These are phyloP conservation scores for Penicillium decumbens DNA, from an alignment of 2,329 filamentous ascomycete genomes.

Conservation along the genomic window DNA sequence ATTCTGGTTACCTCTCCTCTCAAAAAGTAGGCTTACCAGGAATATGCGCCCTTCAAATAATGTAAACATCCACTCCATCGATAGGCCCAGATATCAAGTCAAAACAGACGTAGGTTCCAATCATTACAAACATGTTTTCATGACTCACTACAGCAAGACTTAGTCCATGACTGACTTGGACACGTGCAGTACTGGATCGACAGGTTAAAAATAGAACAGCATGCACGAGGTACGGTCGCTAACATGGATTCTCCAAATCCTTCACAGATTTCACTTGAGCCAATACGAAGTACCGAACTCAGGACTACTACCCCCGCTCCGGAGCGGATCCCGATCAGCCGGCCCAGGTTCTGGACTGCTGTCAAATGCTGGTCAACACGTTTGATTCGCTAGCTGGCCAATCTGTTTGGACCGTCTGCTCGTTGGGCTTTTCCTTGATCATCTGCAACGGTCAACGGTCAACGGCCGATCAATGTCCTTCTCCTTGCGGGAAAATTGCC, in stretches of 20 bases:
- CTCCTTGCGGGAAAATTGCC: background rate
- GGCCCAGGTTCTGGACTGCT: constrained; percentile 6
- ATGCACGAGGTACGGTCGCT: background rate
- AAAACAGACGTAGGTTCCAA: background rate
- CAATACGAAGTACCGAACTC: too few species aligned
- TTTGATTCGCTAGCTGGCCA: constrained; percentile 12
- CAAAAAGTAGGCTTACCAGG: background rate
- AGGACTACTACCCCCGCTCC: background rate
- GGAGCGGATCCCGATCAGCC: constrained; percentile 6
- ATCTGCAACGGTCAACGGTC: constrained; percentile 1
- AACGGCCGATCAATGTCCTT: background rate
- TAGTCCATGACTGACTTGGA: background rate
- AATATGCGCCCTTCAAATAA: background rate
- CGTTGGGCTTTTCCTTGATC: background rate
- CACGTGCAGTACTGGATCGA: background rate
- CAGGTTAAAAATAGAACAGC: background rate
- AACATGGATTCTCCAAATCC: background rate
- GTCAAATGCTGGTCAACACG: constrained; percentile 19
- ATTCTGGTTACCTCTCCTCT: background rate
- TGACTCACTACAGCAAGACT: background rate
- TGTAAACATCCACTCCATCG: too few species aligned
- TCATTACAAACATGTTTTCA: background rate
- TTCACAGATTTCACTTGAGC: background rate
- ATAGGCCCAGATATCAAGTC: too few species aligned
- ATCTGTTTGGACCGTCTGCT: constrained; percentile 2